Base-by-base conservation (phyloP, 1,284 basidiomycete genomes). In the Termitomyces sp. region DNA sequence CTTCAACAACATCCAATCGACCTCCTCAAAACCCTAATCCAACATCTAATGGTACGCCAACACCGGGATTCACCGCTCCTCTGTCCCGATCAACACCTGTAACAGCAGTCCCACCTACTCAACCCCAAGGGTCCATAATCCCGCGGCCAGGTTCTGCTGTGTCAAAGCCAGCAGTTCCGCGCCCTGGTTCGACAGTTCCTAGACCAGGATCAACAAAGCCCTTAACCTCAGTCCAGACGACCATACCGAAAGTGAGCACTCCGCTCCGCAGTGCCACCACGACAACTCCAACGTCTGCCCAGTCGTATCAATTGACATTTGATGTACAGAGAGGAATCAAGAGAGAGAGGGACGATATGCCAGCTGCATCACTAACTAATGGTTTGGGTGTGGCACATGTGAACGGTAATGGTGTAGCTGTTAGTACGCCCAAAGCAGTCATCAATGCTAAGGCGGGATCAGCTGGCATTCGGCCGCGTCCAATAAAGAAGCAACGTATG, bases 401-500 rank as follows among this genome's bases (percentile, higher is more conserved):
- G 17, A 62, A 65, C 46, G 39, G 52, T 9, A 30, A 47, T 41
- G 38, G 52, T 45, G 26, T 54, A 52, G 47, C 41, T 40, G 34
- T 49, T 24, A 61, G 60, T 54, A 12, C 54, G 6, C 57, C 68
- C 50, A 68, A 68, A 59, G 59, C 70, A 31, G 64, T 74, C 39
- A 57, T 75, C 19, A 76, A 78, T 58, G 78, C 80, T 15, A 82
- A 81, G 65, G 79, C 84, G 24, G 82, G 83, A 26, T 70, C 71
- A 53, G 73, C 71, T 13, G 79, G 77, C 48, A 79, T 77, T 15
- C 75, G 84, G 56, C 86, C 87, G 28, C 74, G 88, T 61, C 87
- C 88, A 40, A 64, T 85, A 47, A 90, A 90, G 77, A 90, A 87
- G 69, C 86, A 84, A 66, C 77, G 86, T 59, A 74, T 86, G 81